phyloP scores from a whole-genome alignment of 2,329 filamentous ascomycete genomes.

The Pseudophaeomoniella oleicola region DNA sequence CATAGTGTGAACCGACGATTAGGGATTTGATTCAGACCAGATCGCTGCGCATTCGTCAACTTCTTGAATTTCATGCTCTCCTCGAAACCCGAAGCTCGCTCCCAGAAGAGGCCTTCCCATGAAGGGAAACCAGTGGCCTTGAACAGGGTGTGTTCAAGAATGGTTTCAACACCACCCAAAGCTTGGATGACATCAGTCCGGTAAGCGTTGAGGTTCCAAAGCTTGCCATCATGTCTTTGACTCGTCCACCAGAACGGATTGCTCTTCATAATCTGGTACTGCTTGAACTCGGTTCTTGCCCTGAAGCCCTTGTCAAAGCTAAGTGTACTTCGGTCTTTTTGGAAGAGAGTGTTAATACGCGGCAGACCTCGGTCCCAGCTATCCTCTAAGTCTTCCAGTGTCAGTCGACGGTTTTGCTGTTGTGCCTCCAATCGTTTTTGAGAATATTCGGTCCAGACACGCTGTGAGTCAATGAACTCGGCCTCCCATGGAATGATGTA shows the following conservation, averaged over 20 bases:
- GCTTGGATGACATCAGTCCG: constrained; percentile 95
- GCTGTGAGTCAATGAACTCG: constrained; percentile 96
- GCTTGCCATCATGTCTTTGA: constrained; percentile 88
- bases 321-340: constrained; percentile 91
- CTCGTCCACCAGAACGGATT: constrained; percentile 99
- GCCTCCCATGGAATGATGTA: constrained; percentile 99
- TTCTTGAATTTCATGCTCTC: constrained; percentile 94
- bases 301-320: constrained; percentile 99
- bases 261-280: constrained; percentile 97
- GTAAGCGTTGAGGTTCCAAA: constrained; percentile 95
- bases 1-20: constrained; percentile 97
- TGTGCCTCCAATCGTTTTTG: constrained; percentile 96
- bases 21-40: constrained; percentile 94
- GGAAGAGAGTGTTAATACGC: constrained; percentile 96
- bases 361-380: constrained; percentile 97
- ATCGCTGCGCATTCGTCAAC: constrained; percentile 89
- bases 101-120: constrained; percentile 95
- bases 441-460: constrained; percentile 98
- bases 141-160: constrained; percentile 91
- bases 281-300: constrained; percentile 89
- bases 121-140: constrained; percentile 93
- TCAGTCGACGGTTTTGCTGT: constrained; percentile 88
- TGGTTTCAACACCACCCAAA: constrained; percentile 90
- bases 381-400: constrained; percentile 90
- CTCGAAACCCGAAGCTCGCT: constrained; percentile 47